A percentile compares a stretch with the other conserved stretches of the same genome.
Conservation (phyloP, 2,329 filamentous ascomycete species). For the Colletotrichum viniferum region DNA sequence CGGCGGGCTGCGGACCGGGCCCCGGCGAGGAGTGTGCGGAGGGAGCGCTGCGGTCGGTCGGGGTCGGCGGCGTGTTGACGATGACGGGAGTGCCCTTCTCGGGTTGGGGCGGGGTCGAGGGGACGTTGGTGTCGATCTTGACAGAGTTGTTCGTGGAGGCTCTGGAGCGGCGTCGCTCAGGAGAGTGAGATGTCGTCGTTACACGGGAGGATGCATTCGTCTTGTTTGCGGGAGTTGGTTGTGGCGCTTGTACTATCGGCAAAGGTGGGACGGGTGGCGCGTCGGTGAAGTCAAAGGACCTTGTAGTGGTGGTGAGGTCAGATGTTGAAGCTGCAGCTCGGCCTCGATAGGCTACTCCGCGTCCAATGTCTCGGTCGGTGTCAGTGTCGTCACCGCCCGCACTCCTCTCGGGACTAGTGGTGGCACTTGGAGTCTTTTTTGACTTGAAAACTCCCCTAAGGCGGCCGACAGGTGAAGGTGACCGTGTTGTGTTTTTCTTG, state of each 20-base stretch:
- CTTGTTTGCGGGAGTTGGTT: conserved; percentile 3
- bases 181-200: conserved; percentile 17
- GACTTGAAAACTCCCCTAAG: conserved; percentile 73
- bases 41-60: conserved; percentile 46
- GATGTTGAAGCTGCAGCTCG: conserved; percentile 18
- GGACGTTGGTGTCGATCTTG: conserved; percentile 29
- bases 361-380: conserved; percentile 10
- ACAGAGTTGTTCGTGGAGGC: conserved; percentile 12
- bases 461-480: conserved; percentile 72
- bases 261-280: neutral
- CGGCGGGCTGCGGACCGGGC: conserved; percentile 17
- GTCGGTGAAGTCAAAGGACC: neutral
- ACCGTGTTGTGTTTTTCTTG: conserved; percentile 55
- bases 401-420: conserved; percentile 40
- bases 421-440: conserved; percentile 53
- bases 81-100: conserved; percentile 57
- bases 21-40: conserved; percentile 1
- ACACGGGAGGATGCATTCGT: conserved; percentile 6
- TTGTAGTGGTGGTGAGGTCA: conserved; percentile 15
- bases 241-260: neutral
- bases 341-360: conserved; percentile 6
- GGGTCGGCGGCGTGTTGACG: conserved; percentile 71
- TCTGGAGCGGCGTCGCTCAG: conserved; percentile 15
- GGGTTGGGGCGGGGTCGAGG: conserved; percentile 19
- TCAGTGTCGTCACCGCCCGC: conserved; percentile 21